Evolutionary conservation across 2,329 filamentous ascomycete genomes (phyloP), one percentile per base, ranked within the genome.

Genomic region (Ophiostoma sp.): DNA sequence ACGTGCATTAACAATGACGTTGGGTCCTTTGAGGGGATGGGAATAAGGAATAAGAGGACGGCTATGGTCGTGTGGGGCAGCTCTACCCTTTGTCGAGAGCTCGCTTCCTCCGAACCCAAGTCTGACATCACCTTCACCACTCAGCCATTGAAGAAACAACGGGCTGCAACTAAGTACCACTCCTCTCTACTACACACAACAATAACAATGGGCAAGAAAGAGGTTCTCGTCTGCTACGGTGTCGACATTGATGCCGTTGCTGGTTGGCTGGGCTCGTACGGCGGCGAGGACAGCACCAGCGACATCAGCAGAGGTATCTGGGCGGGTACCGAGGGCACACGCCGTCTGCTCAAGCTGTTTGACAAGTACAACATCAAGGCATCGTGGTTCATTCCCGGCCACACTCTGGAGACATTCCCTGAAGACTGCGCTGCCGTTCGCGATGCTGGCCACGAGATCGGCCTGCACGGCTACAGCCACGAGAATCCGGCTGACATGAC

Each of bases 191-290:
- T 27, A 27, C 27, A 27, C 27, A 27, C 27, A 27, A 27, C 2
- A 65, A 3, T 49, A 41, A 65, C 64, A 55, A 66, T 70, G 69
- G 69, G 66, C 55, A 71, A 71, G 63, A 71, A 71, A 41, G 45
- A 70, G n/a, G 41, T 71, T 27, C 55, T 71, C 38, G 69, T 71
- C 45, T 81, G 84, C 72, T 91, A 90, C 73, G 87, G 88, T 2
- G 87, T 92, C 38, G 89, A 92, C 70, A 87, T 92, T 40, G 89
- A 92, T 72, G 89, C 89, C n/a, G 87, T 92, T 1, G 85, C 89
- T 1, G 89, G 89, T 8, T 92, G 89, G 90, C 80, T 92, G 0
- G 89, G 89, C 0, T 89, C 86, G 0, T 92, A 93, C 73, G 88
- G 88, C 16, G 89, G 90, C 49, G 84, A 92, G 76, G 89, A 92